Evolutionary conservation across 331 rosid genomes (phyloP).

Genomic region (Quercus lobata): DNA sequence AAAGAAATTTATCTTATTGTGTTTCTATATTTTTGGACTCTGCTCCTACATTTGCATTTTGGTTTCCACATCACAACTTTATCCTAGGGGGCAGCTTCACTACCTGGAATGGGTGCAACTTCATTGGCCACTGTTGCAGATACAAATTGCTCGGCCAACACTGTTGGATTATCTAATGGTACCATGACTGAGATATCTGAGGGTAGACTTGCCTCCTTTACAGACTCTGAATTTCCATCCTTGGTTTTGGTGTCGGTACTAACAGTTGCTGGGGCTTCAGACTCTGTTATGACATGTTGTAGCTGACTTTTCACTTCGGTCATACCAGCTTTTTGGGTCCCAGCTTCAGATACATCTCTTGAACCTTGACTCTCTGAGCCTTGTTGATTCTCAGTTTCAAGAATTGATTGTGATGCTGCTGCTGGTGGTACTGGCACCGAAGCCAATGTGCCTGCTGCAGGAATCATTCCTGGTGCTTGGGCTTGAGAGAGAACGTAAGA

Average conservation of each 20-base stretch:
- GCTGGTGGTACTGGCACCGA: slow-evolving; percentile 9
- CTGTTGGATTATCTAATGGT: slow-evolving; percentile 16
- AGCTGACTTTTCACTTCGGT: slow-evolving; percentile 18
- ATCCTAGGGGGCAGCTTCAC: slow-evolving; percentile 17
- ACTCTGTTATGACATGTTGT: slow-evolving; percentile 7
- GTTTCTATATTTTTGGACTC: background rate
- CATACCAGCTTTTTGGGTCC: slow-evolving; percentile 10
- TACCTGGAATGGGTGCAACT: background rate
- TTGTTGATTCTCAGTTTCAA: slow-evolving; percentile 26
- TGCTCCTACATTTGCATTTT: background rate
- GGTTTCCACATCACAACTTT: background rate
- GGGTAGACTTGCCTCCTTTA: slow-evolving; percentile 6
- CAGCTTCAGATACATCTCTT: slow-evolving; percentile 9
- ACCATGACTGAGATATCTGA: background rate
- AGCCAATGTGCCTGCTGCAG: slow-evolving; percentile 4
- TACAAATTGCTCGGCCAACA: slow-evolving; percentile 17
- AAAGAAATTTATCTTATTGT: background rate
- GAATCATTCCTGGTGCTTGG: slow-evolving; percentile 27
- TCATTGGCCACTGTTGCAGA: background rate
- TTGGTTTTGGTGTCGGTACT: slow-evolving; percentile 19
- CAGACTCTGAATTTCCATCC: slow-evolving; percentile 25
- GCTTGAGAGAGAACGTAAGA: slow-evolving; percentile 46
- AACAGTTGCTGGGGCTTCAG: slow-evolving; percentile 12
- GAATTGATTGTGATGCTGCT: slow-evolving; percentile 17
- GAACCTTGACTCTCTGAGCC: slow-evolving; percentile 19